Evolutionary conservation across 2,329 filamentous ascomycete genomes (phyloP).

Genomic region (Tolypocladium pustulatum): DNA sequence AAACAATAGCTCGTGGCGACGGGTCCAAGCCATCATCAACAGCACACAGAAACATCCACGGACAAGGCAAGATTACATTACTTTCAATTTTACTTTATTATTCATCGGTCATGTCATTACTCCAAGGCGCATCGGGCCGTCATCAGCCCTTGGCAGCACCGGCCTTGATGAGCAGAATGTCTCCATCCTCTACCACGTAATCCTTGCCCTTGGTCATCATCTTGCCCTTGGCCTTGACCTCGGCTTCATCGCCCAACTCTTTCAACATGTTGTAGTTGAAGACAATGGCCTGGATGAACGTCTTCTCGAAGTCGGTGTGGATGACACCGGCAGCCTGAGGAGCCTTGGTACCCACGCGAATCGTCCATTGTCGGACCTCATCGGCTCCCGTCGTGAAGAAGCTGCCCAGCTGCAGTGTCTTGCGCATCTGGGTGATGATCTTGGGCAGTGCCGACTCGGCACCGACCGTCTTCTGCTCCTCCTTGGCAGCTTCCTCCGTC

Average conservation of each 20-base stretch:
- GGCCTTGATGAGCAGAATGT: slow-evolving; percentile 79
- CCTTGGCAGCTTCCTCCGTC: slow-evolving; percentile 63
- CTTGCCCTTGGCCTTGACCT: slow-evolving; percentile 90
- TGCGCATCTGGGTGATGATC: slow-evolving; percentile 86
- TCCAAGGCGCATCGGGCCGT: neutral
- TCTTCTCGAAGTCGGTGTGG: slow-evolving; percentile 98
- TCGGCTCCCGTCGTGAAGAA: slow-evolving; percentile 97
- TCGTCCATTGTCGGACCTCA: slow-evolving; percentile 97
- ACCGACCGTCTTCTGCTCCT: slow-evolving; percentile 82
- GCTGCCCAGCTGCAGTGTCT: slow-evolving; percentile 76
- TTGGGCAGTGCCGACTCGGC: slow-evolving; percentile 87
- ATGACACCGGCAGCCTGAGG: slow-evolving; percentile 96
- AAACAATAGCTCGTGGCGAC: neutral
- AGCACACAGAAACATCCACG: neutral
- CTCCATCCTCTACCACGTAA: slow-evolving; percentile 79
- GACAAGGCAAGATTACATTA: neutral
- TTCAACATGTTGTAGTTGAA: slow-evolving; percentile 79
- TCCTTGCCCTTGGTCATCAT: slow-evolving; percentile 98
- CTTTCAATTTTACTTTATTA: slow-evolving; percentile 2
- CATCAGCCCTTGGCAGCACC: slow-evolving; percentile 64
- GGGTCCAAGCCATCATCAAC: neutral
- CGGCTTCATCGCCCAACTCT: slow-evolving; percentile 79
- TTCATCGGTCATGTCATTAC: slow-evolving; percentile 2
- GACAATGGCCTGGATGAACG: slow-evolving; percentile 92
- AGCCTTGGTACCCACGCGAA: slow-evolving; percentile 93